Evolutionary conservation across 202 grass and related monocot species (phyloP).

Genomic region (Schoenoplectus tabernaemontani): DNA sequence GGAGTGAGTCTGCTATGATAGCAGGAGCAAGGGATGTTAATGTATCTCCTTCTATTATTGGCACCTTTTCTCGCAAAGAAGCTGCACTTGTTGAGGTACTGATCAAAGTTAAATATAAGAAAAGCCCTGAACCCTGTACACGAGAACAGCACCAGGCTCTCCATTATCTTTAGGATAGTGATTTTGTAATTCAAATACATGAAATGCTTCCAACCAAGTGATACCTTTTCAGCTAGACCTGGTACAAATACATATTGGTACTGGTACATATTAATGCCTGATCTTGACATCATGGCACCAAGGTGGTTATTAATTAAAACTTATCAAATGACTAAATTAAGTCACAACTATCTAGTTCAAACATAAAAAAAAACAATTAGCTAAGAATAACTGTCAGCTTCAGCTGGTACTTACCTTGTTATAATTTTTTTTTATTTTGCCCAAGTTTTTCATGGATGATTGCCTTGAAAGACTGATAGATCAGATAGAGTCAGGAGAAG

Average conservation of each 20-base stretch:
- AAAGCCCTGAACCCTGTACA: not conserved
- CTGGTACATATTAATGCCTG: not conserved
- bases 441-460: constrained; percentile 95
- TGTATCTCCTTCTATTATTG: constrained; percentile 72
- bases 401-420: not conserved
- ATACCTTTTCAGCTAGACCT: not conserved
- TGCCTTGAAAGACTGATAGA: constrained; percentile 87
- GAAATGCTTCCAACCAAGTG: not conserved
- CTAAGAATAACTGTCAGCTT: not conserved
- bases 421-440: not conserved
- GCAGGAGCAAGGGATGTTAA: constrained; percentile 69
- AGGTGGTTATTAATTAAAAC: not conserved
- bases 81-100: constrained; percentile 85
- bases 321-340: not conserved
- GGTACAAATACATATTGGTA: not conserved
- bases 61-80: constrained; percentile 68
- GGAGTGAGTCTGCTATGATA: constrained; percentile 87
- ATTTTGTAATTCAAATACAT: not conserved
- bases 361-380: not conserved
- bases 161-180: not conserved
- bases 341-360: not conserved
- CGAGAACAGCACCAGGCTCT: not conserved
- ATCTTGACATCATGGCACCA: not conserved
- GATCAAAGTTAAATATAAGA: not conserved
- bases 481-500: constrained; percentile 64